These are phyloP conservation scores for Excoecaria agallocha DNA, from an alignment of 345 rosid species.

Conservation along the genomic window DNA sequence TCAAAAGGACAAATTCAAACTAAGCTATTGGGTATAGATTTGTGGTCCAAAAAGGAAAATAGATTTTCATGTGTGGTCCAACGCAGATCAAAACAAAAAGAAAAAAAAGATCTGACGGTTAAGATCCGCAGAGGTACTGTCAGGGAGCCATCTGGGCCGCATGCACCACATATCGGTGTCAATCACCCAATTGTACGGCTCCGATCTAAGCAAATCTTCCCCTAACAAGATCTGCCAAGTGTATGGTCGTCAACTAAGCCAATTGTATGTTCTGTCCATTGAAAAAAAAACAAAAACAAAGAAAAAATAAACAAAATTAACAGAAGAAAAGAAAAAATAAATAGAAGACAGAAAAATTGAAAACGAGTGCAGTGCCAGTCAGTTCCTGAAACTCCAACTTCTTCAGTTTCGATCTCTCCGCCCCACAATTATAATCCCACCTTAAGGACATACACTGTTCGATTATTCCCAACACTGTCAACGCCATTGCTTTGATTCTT, in stretches of 20 bases:
- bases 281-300: background rate
- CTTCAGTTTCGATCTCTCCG: conserved; percentile 34
- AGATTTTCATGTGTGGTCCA: background rate
- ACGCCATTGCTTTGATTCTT: background rate
- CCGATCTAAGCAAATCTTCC: background rate
- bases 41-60: background rate
- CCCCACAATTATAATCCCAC: background rate
- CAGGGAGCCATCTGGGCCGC: background rate
- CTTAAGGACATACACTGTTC: background rate
- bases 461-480: background rate
- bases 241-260: conserved; percentile 5
- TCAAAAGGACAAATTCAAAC: too few relatives aligned
- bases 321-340: background rate
- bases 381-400: conserved; percentile 30
- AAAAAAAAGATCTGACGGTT: background rate
- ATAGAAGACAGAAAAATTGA: too few relatives aligned
- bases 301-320: background rate
- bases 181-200: too few relatives aligned
- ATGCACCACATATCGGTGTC: background rate
- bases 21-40: too few relatives aligned
- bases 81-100: background rate
- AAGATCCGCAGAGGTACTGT: background rate
- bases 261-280: background rate
- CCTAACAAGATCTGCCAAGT: background rate
- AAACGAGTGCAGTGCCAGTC: background rate